phyloP scores from a whole-genome alignment of 2,329 filamentous ascomycete species.

The Cordyceps farinosa region DNA sequence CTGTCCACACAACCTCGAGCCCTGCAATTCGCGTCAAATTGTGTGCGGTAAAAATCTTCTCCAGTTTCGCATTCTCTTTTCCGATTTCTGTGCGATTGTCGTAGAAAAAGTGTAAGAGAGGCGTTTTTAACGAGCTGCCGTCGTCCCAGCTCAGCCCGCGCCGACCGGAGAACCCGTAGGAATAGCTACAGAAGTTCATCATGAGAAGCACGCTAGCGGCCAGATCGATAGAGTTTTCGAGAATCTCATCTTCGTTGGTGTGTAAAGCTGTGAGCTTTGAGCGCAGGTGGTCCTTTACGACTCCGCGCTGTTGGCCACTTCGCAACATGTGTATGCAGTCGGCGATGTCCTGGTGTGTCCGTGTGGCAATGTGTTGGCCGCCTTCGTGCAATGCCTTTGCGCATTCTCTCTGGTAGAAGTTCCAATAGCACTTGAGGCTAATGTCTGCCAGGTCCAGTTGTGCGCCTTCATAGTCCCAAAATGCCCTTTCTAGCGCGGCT shows the following conservation, averaged over 20 bases:
- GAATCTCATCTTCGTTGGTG: background rate
- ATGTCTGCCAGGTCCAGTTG: background rate
- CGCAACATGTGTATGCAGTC: background rate
- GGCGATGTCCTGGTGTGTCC: background rate
- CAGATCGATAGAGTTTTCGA: background rate
- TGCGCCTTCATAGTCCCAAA: background rate
- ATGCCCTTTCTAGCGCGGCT: background rate
- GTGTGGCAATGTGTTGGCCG: background rate
- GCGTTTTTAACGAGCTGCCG: background rate
- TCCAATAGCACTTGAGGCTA: background rate
- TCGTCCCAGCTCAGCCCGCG: background rate
- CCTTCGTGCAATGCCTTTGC: background rate
- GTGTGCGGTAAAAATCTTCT: conserved; percentile 10
- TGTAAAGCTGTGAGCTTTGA: background rate
- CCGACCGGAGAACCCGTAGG: background rate
- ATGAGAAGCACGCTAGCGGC: background rate
- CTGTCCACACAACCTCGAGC: conserved; percentile 34
- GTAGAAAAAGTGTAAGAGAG: background rate
- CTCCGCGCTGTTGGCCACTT: background rate
- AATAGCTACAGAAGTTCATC: conserved; percentile 3
- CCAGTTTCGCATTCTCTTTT: background rate
- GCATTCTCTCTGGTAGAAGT: background rate
- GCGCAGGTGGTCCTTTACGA: background rate
- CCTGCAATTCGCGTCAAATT: conserved; percentile 31
- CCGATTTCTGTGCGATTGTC: background rate